These are phyloP conservation scores for Calonectria pseudoreteaudii DNA, from an alignment of 2,329 filamentous ascomycete species.

Conservation along the genomic window DNA sequence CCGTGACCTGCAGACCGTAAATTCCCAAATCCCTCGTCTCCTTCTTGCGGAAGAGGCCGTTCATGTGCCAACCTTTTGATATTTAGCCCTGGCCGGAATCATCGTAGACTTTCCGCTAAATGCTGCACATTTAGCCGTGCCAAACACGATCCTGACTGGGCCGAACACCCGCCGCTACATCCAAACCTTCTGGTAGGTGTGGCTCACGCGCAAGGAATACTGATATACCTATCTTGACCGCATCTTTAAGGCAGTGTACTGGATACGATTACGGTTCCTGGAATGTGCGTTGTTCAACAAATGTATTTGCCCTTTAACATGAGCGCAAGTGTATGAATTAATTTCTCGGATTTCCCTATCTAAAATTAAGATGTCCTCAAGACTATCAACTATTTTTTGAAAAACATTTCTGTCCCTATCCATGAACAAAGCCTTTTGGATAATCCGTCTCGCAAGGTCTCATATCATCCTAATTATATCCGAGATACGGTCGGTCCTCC, in stretches of 20 bases:
- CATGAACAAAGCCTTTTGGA: not conserved
- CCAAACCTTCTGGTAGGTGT: not conserved
- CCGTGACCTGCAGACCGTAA: not conserved
- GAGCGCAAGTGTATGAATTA: not conserved
- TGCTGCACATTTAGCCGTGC: slow-evolving; percentile 7
- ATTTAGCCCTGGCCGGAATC: slow-evolving; percentile 3
- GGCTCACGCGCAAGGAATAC: not conserved
- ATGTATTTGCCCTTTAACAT: too few relatives aligned
- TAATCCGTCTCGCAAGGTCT: not conserved
- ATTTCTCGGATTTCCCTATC: not conserved
- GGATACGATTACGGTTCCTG: not conserved
- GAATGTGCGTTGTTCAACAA: too few relatives aligned
- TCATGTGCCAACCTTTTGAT: slow-evolving; percentile 2
- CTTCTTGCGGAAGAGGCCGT: not conserved
- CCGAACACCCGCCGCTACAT: not conserved
- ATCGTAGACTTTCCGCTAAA: not conserved
- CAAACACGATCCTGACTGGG: not conserved
- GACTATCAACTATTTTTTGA: not conserved
- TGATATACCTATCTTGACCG: not conserved
- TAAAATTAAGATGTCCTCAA: not conserved
- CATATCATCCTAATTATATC: not conserved
- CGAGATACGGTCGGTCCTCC: not conserved
- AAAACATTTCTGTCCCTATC: not conserved
- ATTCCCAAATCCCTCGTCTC: not conserved
- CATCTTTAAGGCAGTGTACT: too few relatives aligned